Percentiles rank a stretch among this genome's conserved stretches.
phyloP scores from a whole-genome alignment of 2,329 filamentous ascomycete genomes.

The Colletotrichum paranaense region DNA sequence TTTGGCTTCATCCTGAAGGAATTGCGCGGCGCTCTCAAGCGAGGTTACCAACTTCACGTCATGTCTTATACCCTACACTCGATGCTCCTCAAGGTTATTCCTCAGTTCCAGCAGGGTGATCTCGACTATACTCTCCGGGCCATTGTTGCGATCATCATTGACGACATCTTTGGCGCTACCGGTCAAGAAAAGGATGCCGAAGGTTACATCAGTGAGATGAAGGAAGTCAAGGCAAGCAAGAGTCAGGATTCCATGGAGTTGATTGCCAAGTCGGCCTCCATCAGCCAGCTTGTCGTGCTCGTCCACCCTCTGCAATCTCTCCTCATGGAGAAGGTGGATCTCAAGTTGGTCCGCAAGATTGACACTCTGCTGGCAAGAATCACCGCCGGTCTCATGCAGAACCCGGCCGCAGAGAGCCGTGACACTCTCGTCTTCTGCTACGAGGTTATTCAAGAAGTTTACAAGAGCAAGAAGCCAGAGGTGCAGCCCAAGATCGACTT shows the following conservation, averaged over 20 bases:
- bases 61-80: constrained; percentile 95
- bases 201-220: constrained; percentile 94
- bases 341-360: constrained; percentile 87
- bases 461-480: constrained; percentile 69
- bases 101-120: constrained; percentile 81
- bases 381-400: constrained; percentile 83
- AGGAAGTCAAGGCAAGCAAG: constrained; percentile 97
- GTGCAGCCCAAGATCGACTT: constrained; percentile 68
- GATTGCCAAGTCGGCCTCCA: constrained; percentile 83
- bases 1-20: constrained; percentile 96
- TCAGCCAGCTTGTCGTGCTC: constrained; percentile 78
- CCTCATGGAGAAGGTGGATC: constrained; percentile 84
- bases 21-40: constrained; percentile 81
- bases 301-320: constrained; percentile 83
- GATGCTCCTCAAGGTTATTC: constrained; percentile 81
- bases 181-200: constrained; percentile 98
- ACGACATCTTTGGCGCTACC: constrained; percentile 93
- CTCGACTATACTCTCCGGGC: constrained; percentile 87
- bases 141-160: constrained; percentile 89
- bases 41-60: constrained; percentile 94
- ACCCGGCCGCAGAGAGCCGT: constrained; percentile 79
- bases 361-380: constrained; percentile 89
- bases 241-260: constrained; percentile 98
- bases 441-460: constrained; percentile 89
- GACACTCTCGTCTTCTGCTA: constrained; percentile 96